Conservation (phyloP, 169 alveolate genomes). For the Plasmodium relictum region DNA sequence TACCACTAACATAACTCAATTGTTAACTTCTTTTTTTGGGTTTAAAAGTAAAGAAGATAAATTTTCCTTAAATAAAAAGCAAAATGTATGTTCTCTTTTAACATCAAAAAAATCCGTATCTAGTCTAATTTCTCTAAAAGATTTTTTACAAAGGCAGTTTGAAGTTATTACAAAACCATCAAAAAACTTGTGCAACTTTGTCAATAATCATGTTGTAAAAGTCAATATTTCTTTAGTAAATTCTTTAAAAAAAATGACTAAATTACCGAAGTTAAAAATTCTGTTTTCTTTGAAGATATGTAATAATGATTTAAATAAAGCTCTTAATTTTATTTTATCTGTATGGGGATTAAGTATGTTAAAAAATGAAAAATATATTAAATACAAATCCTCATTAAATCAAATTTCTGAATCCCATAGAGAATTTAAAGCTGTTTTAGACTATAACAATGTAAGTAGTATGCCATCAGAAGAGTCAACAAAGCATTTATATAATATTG, state of each 20-base stretch:
- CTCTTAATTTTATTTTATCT: slow-evolving; percentile 35
- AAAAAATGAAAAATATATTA: slow-evolving; percentile 33
- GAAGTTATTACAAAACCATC: slow-evolving; percentile 67
- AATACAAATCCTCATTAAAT: slow-evolving; percentile 5
- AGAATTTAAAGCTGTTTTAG: slow-evolving; percentile 11
- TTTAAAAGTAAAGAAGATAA: slow-evolving; percentile 71
- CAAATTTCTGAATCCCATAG: slow-evolving; percentile 12
- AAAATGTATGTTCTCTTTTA: slow-evolving; percentile 41
- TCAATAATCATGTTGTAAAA: slow-evolving; percentile 43
- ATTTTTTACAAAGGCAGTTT: slow-evolving; percentile 65
- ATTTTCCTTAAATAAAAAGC: slow-evolving; percentile 56
- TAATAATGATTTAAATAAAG: slow-evolving; percentile 51
- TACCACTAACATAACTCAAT: slow-evolving; percentile 68
- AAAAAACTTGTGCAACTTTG: slow-evolving; percentile 45
- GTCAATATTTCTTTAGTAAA: slow-evolving; percentile 32
- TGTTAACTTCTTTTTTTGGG: slow-evolving; percentile 66
- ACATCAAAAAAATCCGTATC: slow-evolving; percentile 38
- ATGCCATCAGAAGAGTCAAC: not conserved
- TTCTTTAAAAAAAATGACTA: slow-evolving; percentile 49
- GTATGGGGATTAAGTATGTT: slow-evolving; percentile 56
- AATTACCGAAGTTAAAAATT: slow-evolving; percentile 50
- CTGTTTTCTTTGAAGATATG: slow-evolving; percentile 48
- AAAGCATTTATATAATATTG: not conserved
- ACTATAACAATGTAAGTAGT: slow-evolving; percentile 1
- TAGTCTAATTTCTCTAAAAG: slow-evolving; percentile 52